These are phyloP conservation scores for Oryza longistaminata DNA, from an alignment of 176 grass and related monocot species.

Conservation along the genomic window DNA sequence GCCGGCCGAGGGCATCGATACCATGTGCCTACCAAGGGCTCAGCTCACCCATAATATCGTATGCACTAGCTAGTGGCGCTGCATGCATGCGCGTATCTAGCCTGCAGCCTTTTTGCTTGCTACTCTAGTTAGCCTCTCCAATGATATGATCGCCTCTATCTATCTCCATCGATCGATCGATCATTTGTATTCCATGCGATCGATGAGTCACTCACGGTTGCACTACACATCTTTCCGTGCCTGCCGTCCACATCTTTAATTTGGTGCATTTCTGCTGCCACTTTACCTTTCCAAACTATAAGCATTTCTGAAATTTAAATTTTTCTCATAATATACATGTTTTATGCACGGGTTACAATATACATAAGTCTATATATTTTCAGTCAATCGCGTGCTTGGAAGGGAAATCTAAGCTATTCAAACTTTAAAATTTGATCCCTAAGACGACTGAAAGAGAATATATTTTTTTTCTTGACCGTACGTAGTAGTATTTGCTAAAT, in stretches of 20 bases:
- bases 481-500: too few species aligned
- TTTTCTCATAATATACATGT: too few species aligned
- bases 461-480: too few species aligned
- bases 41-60: background rate
- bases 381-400: too few species aligned
- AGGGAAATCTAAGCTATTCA: too few species aligned
- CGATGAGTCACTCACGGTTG: background rate
- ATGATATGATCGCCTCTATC: constrained; percentile 13
- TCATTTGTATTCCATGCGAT: background rate
- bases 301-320: too few species aligned
- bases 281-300: too few species aligned
- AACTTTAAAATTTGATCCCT: too few species aligned
- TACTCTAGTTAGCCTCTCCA: background rate
- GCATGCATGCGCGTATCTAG: background rate
- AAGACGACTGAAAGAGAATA: too few species aligned
- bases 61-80: background rate
- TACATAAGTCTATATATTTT: too few species aligned
- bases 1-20: constrained; percentile 31
- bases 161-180: background rate
- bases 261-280: background rate
- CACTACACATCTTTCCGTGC: background rate
- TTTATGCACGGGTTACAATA: too few species aligned
- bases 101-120: background rate
- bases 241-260: background rate
- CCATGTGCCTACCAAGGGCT: constrained; percentile 22